Evolutionary conservation across 169 alveolate genomes (phyloP), one percentile per base, ranked within the genome.

Genomic region (Theileria sp.): DNA sequence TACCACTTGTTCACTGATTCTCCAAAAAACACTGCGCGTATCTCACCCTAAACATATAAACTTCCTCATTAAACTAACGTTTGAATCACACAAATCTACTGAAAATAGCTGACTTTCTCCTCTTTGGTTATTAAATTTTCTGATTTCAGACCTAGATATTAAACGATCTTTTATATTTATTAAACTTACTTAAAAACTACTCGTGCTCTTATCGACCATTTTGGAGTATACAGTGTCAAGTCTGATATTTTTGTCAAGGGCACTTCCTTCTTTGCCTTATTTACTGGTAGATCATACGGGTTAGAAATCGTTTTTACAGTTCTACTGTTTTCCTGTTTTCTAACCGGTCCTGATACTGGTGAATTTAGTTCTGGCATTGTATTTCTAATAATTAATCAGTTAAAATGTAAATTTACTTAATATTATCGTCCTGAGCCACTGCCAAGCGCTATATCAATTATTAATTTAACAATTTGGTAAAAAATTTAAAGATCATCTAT

Each of bases 1-100:
- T 80, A 90, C 94, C 94, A 90, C 76, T 87, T 90, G 36, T 79
- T 90, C n/a, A 90, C 94, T 19, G 94, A 92, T 30, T 90, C 92
- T 10, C 94, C 94, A 54, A 90, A 90, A 28, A 90, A 77, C 75
- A 81, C 82, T n/a, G 87, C 94, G 26, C 88, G 67, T 4, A 90
- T 90, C 62, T 90, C 94, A 4, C 87, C 86, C 88, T 81, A 44
- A 44, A 44, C 28, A 26, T 1, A 28, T 34, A 15, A 10, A 17
- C 21, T n/a, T 60, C 1, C 26, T 10, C 12, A 19, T n/a, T 28
- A 3, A 28, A 51, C 87, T 34, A 34, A 81, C 88, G 75, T 64
- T 50, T 0, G 72, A 61, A 34, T 84, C 90, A 25, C 90, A 84
- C 19, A 84, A 71, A 70, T 84, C 90, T n/a, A 78, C 50, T 19